These are phyloP conservation scores for Pseudocercospora eumusae DNA, from an alignment of 2,329 filamentous ascomycete species.

Conservation along the genomic window DNA sequence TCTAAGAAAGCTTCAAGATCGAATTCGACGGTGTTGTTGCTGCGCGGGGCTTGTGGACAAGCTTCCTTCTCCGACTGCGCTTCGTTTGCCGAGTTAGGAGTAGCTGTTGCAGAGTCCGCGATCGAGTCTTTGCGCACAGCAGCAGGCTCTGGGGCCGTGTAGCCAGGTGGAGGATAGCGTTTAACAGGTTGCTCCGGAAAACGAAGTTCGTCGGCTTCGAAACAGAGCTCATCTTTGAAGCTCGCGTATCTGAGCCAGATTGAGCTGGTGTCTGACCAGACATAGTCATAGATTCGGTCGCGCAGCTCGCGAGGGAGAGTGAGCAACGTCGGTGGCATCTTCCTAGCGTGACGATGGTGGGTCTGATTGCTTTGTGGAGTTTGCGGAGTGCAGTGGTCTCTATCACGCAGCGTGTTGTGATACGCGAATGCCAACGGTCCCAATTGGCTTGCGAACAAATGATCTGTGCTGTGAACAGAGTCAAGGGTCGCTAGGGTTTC, in stretches of 20 bases:
- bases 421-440: background rate
- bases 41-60: background rate
- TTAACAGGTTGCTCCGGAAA: slow-evolving; percentile 9
- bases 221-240: background rate
- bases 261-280: slow-evolving; percentile 10
- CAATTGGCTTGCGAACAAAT: background rate
- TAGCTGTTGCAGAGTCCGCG: background rate
- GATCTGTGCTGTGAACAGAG: background rate
- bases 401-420: background rate
- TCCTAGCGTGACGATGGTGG: background rate
- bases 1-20: slow-evolving; percentile 1
- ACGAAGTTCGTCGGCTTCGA: background rate
- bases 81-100: background rate
- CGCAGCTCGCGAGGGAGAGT: slow-evolving; percentile 21
- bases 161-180: slow-evolving; percentile 7
- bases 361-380: background rate
- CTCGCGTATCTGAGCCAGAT: slow-evolving; percentile 1
- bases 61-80: slow-evolving; percentile 2
- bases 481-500: background rate
- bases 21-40: background rate
- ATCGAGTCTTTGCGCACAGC: background rate
- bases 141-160: background rate
- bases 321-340: slow-evolving; percentile 8
- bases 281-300: slow-evolving; percentile 20
- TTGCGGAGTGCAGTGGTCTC: background rate